Base-by-base conservation (phyloP, 306 rosid genomes). In the Castanea sativa region DNA sequence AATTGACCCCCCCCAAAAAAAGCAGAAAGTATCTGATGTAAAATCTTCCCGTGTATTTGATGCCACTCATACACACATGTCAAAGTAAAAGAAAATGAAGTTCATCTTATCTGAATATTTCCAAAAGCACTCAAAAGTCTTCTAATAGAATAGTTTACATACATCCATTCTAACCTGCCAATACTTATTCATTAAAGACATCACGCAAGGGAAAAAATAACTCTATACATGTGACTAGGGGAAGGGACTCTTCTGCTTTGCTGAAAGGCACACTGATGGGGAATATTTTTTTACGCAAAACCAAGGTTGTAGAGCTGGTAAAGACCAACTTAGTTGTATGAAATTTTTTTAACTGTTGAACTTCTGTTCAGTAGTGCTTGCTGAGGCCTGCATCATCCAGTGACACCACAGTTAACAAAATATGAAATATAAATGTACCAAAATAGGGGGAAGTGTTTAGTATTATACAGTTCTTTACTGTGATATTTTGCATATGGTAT, bases 351-450 rank as follows among this genome's bases (percentile, higher is more conserved):
- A 87, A 78, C 41, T 73, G 84, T 80, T 90, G 89, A 90, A 91
- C 78, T 93, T 91, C 86, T 91, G 97, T 81, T 91, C 98, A 9
- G 89, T 52, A 14, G 88, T 76, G 86, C 92, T 93, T 33, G 86
- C 56, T 43, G 91, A 76, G 69, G 88, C 94, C 98, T 93, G 88
- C 87, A 83, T 83, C 76, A 83, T 84, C 74, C 65, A 70, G 59
- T 55, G 80, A 70, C 64, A 81, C 49, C 68, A 68, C 27, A 27
- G 73, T 70, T 65, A 70, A 58, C 73, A 69, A 57, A 23, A 56
- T 38, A 21, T 49, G 71, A 70, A 77, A 69, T n/a, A 20, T 53
- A 38, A 38, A 35, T 29, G 45, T 71, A 58, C 33, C 56, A 56
- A 68, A 32, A 32, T 38, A 7, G 11, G 53, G 10, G 53, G 16